phyloP scores from a whole-genome alignment of 257 asterid species.

The Solanum sitiens region DNA sequence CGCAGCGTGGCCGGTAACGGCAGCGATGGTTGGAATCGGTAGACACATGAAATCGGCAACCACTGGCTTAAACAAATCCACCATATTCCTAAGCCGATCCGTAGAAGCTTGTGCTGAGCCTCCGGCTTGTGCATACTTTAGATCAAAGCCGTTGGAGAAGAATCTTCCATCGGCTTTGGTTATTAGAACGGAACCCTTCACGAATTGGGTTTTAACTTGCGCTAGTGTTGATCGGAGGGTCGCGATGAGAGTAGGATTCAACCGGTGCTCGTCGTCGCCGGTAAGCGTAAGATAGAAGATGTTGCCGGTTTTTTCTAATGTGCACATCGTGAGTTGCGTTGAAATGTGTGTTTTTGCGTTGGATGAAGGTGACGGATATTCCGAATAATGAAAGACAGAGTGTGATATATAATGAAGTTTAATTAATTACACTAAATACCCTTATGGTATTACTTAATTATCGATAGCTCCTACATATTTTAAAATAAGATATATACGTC shows the following conservation, averaged over 20 bases:
- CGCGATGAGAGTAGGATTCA: conserved; percentile 48
- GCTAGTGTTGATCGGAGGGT: conserved; percentile 48
- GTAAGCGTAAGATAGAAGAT: conserved; percentile 53
- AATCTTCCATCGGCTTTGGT: conserved; percentile 59
- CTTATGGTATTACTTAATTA: not conserved
- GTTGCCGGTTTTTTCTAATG: conserved; percentile 58
- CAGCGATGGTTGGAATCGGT: conserved; percentile 77
- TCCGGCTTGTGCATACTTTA: conserved; percentile 60
- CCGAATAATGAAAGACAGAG: not conserved
- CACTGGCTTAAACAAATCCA: conserved; percentile 44
- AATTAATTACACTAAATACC: not conserved
- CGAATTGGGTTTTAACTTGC: conserved; percentile 51
- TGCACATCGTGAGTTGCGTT: conserved; percentile 30
- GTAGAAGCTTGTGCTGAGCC: conserved; percentile 36
- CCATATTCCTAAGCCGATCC: conserved; percentile 45
- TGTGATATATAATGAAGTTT: not conserved
- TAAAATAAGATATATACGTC: not conserved
- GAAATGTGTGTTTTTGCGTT: not conserved
- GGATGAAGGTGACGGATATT: not conserved
- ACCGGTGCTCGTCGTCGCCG: conserved; percentile 64
- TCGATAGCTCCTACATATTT: not conserved
- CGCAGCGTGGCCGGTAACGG: conserved; percentile 81
- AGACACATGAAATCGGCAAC: conserved; percentile 54
- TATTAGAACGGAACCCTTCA: conserved; percentile 54
- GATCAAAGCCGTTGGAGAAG: conserved; percentile 92